Evolutionary conservation across 345 rosid genomes (phyloP), one percentile per base, ranked within the genome.

Genomic region (Salix purpurea): DNA sequence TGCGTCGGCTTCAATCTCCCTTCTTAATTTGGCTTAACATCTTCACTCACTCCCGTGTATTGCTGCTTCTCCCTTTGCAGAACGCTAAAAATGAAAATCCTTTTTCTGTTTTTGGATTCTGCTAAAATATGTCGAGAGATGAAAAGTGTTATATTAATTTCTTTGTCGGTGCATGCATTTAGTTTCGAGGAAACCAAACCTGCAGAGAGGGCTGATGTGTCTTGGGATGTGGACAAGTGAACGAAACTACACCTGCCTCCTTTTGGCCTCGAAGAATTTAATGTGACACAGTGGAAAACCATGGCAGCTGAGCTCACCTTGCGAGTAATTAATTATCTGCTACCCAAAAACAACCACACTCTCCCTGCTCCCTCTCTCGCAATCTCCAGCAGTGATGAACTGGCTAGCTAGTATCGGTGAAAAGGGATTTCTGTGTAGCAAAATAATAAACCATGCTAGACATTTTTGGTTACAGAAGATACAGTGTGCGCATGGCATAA

Each of bases 1-100:
- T 54, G 72, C 69, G 69, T 67, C 70, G 76, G 28, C 69, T 80
- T 81, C 83, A 82, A 28, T 54, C 85, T 84, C 77, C 79, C 82
- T 67, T 78, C 83, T 69, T 62, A 71, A 39, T 81, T 82, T 61
- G 74, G 84, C 69, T 75, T 73, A 80, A 68, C 79, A 67, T 73
- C 78, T 36, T 76, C 77, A 36, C 73, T 32, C 26, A 70, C 73
- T 16, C 82, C 73, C 2, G 13, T 56, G 19, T 56, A 26, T n/a
- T 56, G 62, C 69, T 80, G 82, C 86, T 80, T 79, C 68, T 56
- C 32, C 71, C 18, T 5, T 12, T 23, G 4, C 58, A 11, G 23
- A n/a, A 7, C 28, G 16, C 5, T 18, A 66, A 66, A 66, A 66
- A 34, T 18, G n/a, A 15, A 34, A 34, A 34, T 66, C 23, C 42